phyloP scores from a whole-genome alignment of 768 basidiomycete genomes.

The Boletales sp. region DNA sequence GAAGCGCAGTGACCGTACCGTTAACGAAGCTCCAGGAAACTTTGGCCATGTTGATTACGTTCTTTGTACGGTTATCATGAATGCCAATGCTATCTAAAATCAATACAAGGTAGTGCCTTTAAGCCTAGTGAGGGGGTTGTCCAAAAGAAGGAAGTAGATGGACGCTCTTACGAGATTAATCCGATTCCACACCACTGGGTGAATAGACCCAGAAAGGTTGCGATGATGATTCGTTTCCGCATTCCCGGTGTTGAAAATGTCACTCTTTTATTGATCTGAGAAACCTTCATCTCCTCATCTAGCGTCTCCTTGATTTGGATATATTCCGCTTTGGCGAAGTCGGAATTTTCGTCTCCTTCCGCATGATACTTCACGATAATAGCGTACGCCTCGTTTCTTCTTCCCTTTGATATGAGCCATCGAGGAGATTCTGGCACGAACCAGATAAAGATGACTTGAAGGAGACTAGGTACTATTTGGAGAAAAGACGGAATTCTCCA shows the following conservation, averaged over 20 bases:
- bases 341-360: slow-evolving; percentile 48
- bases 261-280: neutral
- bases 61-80: slow-evolving; percentile 18
- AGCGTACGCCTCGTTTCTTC: slow-evolving; percentile 43
- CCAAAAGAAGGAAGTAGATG: accelerated
- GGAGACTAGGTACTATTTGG: slow-evolving; percentile 49
- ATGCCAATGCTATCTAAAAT: slow-evolving; percentile 18
- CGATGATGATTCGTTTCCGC: slow-evolving; percentile 12
- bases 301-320: slow-evolving; percentile 54
- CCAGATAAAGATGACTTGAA: slow-evolving; percentile 54
- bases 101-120: slow-evolving; percentile 8
- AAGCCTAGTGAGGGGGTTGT: neutral
- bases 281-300: slow-evolving; percentile 22
- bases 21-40: slow-evolving; percentile 11
- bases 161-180: slow-evolving; percentile 2
- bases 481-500: slow-evolving; percentile 68
- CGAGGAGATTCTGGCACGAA: slow-evolving; percentile 64
- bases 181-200: slow-evolving; percentile 14
- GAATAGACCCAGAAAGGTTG: slow-evolving; percentile 13
- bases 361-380: slow-evolving; percentile 58
- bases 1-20: slow-evolving; percentile 1
- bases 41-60: slow-evolving; percentile 11
- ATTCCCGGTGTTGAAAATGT: slow-evolving; percentile 10
- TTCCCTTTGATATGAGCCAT: slow-evolving; percentile 59
- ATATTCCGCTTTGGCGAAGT: slow-evolving; percentile 57